Conservation (phyloP, 371 early-diverging fungal species). For the Mucor saturninus region DNA sequence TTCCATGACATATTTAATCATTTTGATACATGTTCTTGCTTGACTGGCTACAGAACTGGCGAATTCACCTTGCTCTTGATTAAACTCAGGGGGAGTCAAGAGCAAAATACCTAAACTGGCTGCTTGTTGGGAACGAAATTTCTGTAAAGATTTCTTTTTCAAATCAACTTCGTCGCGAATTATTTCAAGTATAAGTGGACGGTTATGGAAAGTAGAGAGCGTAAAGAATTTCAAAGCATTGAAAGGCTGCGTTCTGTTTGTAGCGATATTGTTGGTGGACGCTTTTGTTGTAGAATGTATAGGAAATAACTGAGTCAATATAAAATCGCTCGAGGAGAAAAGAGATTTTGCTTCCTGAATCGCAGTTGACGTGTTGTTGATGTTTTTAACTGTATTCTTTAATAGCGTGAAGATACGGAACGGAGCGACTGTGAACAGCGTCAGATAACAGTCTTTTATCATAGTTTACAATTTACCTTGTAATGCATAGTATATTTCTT, state of each 20-base stretch:
- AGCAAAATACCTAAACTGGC: conserved; percentile 65
- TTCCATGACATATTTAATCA: conserved; percentile 19
- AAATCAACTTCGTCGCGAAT: conserved; percentile 64
- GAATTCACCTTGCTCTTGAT: neutral
- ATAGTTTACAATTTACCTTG: conserved; percentile 57
- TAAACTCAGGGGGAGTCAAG: conserved; percentile 37
- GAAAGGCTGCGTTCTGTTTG: conserved; percentile 1
- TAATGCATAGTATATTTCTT: conserved; percentile 60
- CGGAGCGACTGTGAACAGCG: conserved; percentile 60
- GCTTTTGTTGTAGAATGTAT: conserved; percentile 9
- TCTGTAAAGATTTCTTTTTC: conserved; percentile 57
- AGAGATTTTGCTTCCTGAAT: conserved; percentile 26
- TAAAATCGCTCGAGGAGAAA: conserved; percentile 31
- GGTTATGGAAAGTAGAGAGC: conserved; percentile 29
- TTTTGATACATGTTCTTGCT: conserved; percentile 14
- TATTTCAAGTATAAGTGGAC: conserved; percentile 54
- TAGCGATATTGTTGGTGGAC: neutral
- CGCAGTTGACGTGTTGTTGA: conserved; percentile 1
- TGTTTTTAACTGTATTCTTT: conserved; percentile 24
- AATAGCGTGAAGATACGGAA: conserved; percentile 42
- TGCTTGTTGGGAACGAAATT: conserved; percentile 64
- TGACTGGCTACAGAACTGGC: conserved; percentile 7
- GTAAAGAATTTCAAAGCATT: conserved; percentile 11
- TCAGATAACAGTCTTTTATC: conserved; percentile 70
- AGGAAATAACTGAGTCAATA: conserved; percentile 44